Percentiles rank a stretch among this genome's conserved stretches.
phyloP scores from a whole-genome alignment of 2,329 filamentous ascomycete species.

The Aureobasidium musti region DNA sequence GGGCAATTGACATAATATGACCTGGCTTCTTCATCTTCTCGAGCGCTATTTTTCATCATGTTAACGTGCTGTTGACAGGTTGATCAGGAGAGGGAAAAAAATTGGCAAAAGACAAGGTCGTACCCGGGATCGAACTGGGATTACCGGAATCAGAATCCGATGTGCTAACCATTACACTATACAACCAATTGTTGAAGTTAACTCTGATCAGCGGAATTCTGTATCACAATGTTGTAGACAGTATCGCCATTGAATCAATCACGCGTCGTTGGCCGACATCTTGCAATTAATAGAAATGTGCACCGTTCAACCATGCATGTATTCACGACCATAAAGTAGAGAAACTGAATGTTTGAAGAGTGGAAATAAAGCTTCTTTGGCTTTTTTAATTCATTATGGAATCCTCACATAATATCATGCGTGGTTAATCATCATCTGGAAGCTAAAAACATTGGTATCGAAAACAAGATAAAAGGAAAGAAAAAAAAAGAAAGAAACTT shows the following conservation, averaged over 20 bases:
- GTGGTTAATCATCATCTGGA: constrained; percentile 9
- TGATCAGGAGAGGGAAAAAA: too few relatives aligned
- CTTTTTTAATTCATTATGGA: constrained; percentile 18
- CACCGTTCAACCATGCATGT: too few relatives aligned
- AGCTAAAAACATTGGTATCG: constrained; percentile 1
- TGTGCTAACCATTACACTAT: constrained; percentile 27
- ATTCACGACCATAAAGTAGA: background rate
- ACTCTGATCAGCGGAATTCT: fast-evolving
- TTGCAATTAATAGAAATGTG: too few relatives aligned
- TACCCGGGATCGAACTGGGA: constrained; percentile 25
- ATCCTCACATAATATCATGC: constrained; percentile 10
- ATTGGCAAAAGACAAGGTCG: background rate
- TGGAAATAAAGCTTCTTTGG: constrained; percentile 4
- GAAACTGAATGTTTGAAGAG: background rate
- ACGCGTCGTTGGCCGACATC: too few relatives aligned
- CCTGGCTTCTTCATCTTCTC: too few relatives aligned
- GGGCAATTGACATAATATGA: too few relatives aligned
- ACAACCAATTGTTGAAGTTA: background rate
- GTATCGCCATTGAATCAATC: too few relatives aligned
- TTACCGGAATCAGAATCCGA: constrained; percentile 28
- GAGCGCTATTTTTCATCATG: too few relatives aligned
- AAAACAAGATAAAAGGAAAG: background rate
- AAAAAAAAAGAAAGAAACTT: background rate
- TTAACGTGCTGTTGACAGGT: too few relatives aligned
- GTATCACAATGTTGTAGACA: background rate